Base-by-base conservation (phyloP, 495 filamentous ascomycete species). In the Pyrenula aspistea region DNA sequence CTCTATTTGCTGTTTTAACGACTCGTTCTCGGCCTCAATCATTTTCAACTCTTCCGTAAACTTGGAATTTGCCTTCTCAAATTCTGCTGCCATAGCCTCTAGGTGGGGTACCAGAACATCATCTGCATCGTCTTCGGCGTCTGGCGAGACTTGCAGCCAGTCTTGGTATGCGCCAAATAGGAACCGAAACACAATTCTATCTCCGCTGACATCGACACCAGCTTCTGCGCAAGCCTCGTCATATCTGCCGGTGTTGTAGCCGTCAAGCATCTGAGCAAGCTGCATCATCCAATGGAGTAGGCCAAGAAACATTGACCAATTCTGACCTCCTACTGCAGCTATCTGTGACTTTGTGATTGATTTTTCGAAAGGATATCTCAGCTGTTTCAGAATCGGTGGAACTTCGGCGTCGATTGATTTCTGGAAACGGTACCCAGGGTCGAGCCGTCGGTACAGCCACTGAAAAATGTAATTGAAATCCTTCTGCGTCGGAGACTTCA, bases 271-370 rank as follows among this genome's bases (percentile, higher is more conserved):
- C 55, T 86, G 80, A 12, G 90, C 88, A 51, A 97, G 73, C 68
- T 96, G 91, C 91, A 99, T 94, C 82, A 99, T 86, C 93, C 93
- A 99, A 69, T 99, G 92, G 52, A 99, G 76, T 71, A 97, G 76
- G 0, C 90, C 94, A 22, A 99, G 73, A 65, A 97, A 95, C 0
- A 87, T 88, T 24, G 86, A 84, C 93, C 93, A 99, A 63, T 96
- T 96, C 65, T 92, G 88, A 10, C 90, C 91, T 55, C 93, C 93
- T 2, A 97, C 94, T 0, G 94, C 92, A 0, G 88, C 79, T 53
- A 97, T 90, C 64, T 95, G 90, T 24, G 87, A 92, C 65, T 96
- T 97, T 52, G 89, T 94, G 64, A 97, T 96, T 63, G 80, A 87
- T 65, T 88, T 89, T 62, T 93, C 89, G 63, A 87, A 97, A 0